Evolutionary conservation across 305 asterid species (phyloP).

Genomic region (Fraxinus latifolia): DNA sequence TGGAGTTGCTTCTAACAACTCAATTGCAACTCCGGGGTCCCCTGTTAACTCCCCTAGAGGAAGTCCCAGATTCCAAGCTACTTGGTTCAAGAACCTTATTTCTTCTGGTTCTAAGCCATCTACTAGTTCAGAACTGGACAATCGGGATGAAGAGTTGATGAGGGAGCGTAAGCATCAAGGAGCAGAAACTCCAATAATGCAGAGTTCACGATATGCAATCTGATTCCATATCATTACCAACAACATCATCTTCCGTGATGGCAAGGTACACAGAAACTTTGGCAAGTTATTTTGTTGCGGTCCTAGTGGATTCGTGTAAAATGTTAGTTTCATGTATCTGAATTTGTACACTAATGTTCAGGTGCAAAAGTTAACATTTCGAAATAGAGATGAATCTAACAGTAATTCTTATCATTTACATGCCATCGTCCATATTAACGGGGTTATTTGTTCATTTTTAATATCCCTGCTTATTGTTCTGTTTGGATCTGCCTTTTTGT

Average conservation of each 20-base stretch:
- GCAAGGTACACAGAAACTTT: background rate
- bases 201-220: constrained; percentile 24
- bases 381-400: constrained; percentile 6
- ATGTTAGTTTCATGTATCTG: constrained; percentile 7
- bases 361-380: background rate
- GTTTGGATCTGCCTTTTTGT: background rate
- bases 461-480: background rate
- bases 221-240: background rate
- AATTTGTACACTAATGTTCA: background rate
- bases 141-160: constrained; percentile 30
- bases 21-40: constrained; percentile 43
- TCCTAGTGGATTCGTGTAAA: constrained; percentile 26
- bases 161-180: constrained; percentile 33
- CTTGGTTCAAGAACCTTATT: constrained; percentile 71
- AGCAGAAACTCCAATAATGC: constrained; percentile 19
- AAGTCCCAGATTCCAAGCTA: constrained; percentile 37
- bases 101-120: constrained; percentile 68
- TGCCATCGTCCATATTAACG: background rate
- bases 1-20: constrained; percentile 53
- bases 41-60: constrained; percentile 40
- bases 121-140: constrained; percentile 49
- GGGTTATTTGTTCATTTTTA: background rate
- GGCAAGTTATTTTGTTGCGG: constrained; percentile 1
- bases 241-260: background rate
- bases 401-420: background rate